Evolutionary conservation across 805 yeast genomes (phyloP).

Genomic region (Candida arabinofermentans): DNA sequence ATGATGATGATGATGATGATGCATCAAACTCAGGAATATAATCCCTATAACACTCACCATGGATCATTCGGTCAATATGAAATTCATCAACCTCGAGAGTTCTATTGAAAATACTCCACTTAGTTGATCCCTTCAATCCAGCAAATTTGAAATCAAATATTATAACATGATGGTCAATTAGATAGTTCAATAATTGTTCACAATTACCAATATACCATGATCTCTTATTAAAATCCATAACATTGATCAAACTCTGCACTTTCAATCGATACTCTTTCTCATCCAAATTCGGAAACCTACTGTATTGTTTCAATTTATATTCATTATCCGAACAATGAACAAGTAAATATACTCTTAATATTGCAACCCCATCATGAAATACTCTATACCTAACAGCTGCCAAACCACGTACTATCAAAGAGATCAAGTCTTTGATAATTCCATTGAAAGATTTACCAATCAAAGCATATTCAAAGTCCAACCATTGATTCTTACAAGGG

Average conservation of each 20-base stretch:
- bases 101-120: neutral
- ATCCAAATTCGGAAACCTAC: conserved; percentile 27
- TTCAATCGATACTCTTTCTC: conserved; percentile 26
- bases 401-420: conserved; percentile 31
- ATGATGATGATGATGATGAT: no score
- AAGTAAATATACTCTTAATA: conserved; percentile 43
- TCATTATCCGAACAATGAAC: conserved; percentile 35
- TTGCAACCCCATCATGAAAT: conserved; percentile 10
- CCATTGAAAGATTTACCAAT: conserved; percentile 8
- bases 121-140: neutral
- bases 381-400: neutral
- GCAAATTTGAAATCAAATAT: conserved; percentile 6
- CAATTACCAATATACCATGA: conserved; percentile 34
- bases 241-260: conserved; percentile 35
- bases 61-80: conserved; percentile 29
- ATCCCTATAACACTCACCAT: conserved; percentile 13
- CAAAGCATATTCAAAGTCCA: conserved; percentile 39
- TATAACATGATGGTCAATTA: conserved; percentile 4
- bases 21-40: conserved; percentile 1
- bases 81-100: neutral
- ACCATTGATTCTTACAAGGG: conserved; percentile 53
- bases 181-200: conserved; percentile 6
- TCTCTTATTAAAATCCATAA: conserved; percentile 38
- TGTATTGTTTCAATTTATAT: neutral
- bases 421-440: conserved; percentile 36